Percentiles rank a stretch among this genome's conserved stretches.
Evolutionary conservation across 139 green algal species (phyloP).

Genomic region (Picochlorum sp.): DNA sequence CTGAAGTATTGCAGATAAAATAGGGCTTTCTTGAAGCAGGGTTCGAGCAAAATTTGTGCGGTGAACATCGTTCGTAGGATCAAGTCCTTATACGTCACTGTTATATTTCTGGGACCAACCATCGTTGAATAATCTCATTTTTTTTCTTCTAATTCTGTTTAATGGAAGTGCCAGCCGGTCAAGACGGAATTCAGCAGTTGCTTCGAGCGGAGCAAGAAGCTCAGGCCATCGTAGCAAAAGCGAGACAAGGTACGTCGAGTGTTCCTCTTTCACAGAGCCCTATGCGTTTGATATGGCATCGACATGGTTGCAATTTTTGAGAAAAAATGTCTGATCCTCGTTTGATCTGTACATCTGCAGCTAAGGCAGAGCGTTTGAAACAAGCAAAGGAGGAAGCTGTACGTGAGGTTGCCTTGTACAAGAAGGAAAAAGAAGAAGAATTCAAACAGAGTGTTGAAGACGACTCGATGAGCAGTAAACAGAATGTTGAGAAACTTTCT

Average conservation of each 20-base stretch:
- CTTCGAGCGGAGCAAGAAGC: constrained; percentile 80
- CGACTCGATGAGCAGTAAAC: constrained; percentile 24
- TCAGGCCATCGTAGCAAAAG: constrained; percentile 69
- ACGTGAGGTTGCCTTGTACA: constrained; percentile 63
- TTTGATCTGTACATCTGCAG: constrained; percentile 37
- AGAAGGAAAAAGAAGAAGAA: constrained; percentile 53
- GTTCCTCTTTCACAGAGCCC: neutral
- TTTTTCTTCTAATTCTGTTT: too few species aligned
- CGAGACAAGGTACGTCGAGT: constrained; percentile 54
- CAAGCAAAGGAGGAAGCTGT: constrained; percentile 78
- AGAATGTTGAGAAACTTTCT: constrained; percentile 15
- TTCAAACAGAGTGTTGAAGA: constrained; percentile 61
- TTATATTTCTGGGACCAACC: too few species aligned
- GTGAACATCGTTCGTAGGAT: too few species aligned
- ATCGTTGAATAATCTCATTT: too few species aligned
- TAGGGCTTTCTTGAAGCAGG: too few species aligned
- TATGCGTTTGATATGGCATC: neutral
- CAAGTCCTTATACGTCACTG: too few species aligned
- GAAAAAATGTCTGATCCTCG: neutral
- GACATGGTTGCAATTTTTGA: neutral
- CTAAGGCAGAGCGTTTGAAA: constrained; percentile 61
- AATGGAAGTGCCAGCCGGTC: constrained; percentile 19
- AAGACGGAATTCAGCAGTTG: constrained; percentile 87
- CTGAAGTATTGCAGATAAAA: too few species aligned
- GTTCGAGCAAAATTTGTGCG: too few species aligned